A percentile compares a stretch with the other conserved stretches of the same genome.
phyloP scores from a whole-genome alignment of 257 asterid genomes.

The Mitragyna speciosa region DNA sequence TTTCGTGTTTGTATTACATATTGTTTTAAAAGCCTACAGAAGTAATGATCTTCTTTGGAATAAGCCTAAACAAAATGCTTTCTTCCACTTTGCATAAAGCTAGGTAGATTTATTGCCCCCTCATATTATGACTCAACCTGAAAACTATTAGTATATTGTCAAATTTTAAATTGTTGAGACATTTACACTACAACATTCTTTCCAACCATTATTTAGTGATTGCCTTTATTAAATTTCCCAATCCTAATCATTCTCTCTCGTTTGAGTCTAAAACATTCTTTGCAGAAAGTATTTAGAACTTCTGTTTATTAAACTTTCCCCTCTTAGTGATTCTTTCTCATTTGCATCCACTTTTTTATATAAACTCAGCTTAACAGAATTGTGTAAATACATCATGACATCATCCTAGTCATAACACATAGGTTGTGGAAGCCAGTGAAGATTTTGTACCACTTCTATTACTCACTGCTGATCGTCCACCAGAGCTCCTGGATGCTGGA shows the following conservation, averaged over 20 bases:
- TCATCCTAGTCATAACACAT: slow-evolving; percentile 13
- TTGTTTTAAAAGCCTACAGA: background rate
- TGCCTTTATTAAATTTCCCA: too few species aligned
- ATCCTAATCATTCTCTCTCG: too few species aligned
- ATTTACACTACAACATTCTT: background rate
- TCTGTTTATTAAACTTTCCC: background rate
- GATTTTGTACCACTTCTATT: slow-evolving; percentile 79
- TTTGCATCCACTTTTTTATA: background rate
- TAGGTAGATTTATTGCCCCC: background rate
- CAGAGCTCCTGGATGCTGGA: slow-evolving; percentile 89
- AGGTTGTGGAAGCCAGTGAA: slow-evolving; percentile 99
- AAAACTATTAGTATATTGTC: background rate
- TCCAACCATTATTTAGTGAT: background rate
- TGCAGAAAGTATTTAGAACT: background rate
- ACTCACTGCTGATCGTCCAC: slow-evolving; percentile 98
- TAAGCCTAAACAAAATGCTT: background rate
- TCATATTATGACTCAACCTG: background rate
- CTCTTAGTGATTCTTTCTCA: too few species aligned
- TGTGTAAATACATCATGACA: background rate
- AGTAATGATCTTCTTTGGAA: too few species aligned
- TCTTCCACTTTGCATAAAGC: background rate
- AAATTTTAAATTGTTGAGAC: background rate
- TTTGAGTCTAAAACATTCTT: too few species aligned
- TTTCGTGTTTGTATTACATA: background rate
- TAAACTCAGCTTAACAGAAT: background rate